These are phyloP conservation scores for Peziza echinospora DNA, from an alignment of 495 filamentous ascomycete species.

Conservation along the genomic window DNA sequence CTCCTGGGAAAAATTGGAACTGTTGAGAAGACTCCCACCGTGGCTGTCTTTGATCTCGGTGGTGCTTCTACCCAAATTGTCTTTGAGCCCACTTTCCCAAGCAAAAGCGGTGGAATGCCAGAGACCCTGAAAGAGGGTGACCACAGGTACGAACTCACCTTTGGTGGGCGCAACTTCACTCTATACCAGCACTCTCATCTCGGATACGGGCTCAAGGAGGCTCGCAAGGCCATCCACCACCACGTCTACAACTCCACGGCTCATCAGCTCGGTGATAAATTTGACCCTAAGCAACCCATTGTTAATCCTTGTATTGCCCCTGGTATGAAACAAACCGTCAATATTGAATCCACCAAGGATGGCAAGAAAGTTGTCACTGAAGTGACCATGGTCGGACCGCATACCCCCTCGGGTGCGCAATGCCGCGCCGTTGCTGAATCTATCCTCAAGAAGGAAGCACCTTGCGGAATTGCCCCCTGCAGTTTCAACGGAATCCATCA, in stretches of 20 bases:
- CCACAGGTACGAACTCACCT: constrained; percentile 84
- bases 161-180: constrained; percentile 72
- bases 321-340: constrained; percentile 46
- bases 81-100: constrained; percentile 78
- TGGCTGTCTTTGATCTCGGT: constrained; percentile 86
- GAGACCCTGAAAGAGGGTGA: constrained; percentile 69
- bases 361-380: constrained; percentile 22
- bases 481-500: constrained; percentile 96
- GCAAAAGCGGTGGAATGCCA: constrained; percentile 55
- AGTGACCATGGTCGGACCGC: constrained; percentile 80
- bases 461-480: constrained; percentile 68
- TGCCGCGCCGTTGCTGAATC: constrained; percentile 79
- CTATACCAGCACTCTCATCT: constrained; percentile 99
- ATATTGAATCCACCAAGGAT: constrained; percentile 28
- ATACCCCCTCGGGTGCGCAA: constrained; percentile 49
- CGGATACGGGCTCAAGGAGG: constrained; percentile 89
- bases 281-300: constrained; percentile 42
- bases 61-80: constrained; percentile 96
- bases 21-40: constrained; percentile 69
- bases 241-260: constrained; percentile 24
- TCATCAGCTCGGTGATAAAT: constrained; percentile 25
- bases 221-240: constrained; percentile 64
- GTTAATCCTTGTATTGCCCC: constrained; percentile 75
- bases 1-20: constrained; percentile 92
- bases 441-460: constrained; percentile 67